Base-by-base conservation (phyloP, 257 asterid species). In the Cinchona pubescens region DNA sequence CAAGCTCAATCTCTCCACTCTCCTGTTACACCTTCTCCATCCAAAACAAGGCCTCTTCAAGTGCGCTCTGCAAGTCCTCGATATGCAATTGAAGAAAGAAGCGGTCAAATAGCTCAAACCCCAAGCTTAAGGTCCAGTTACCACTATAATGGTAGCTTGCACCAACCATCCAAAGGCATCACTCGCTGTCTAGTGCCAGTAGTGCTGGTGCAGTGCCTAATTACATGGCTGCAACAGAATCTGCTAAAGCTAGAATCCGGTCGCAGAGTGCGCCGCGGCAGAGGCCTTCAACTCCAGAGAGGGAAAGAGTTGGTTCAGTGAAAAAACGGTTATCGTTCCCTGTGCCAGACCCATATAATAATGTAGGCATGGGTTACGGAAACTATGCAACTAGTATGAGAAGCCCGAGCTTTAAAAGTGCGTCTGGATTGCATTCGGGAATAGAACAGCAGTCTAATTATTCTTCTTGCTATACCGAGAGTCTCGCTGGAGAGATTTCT, bases 151-250 rank as follows among this genome's bases (percentile, higher is more conserved):
- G 71, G 77, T 30, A 45, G 67, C 45, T 46, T 69, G 16, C 80
- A 73, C 51, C 85, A 62, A 34, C 82, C 38, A 13, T 55, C 46
- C 38, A 79, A 59, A 53, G 79, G 75, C n/a, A 21, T 35, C 13
- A 23, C 59, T n/a, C n/a, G n/a, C n/a, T n/a, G n/a, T n/a, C n/a
- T 23, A 62, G 40, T 18, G 43, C 43, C 9, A 51, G 37, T 19
- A 27, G 68, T n/a, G 49, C 55, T 30, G 76, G 75, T 23, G 34
- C 81, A 53, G 55, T 78, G 53, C 90, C 90, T 18, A 86, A 78
- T 42, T 86, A 86, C 79, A 86, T 82, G 90, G 82, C 86, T 55
- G 80, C 86, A 19, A 86, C 88, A 0, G 85, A 83, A 75, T 86
- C 90, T 4, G 85, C 87, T 16, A 74, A 81, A 67, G 81, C 86